Percentiles rank a stretch among this genome's conserved stretches.
Conservation (phyloP, 495 filamentous ascomycete species). For the Penicillium canariense region DNA sequence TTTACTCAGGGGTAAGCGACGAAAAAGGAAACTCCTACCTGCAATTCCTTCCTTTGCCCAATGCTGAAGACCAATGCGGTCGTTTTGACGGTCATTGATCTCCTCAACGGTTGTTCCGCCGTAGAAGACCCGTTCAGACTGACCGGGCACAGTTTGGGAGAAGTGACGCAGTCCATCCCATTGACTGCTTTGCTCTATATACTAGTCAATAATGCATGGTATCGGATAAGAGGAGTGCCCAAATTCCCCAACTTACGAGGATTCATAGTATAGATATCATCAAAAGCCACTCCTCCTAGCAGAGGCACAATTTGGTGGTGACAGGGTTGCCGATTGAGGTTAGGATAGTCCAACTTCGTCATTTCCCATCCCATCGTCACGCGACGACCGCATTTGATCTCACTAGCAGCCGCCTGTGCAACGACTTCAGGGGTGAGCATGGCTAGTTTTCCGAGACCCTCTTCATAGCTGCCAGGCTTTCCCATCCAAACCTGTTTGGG, state of each 20-base stretch:
- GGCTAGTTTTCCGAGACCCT: slow-evolving; percentile 43
- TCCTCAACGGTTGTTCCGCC: slow-evolving; percentile 46
- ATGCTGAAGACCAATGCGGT: slow-evolving; percentile 47
- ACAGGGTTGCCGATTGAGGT: slow-evolving; percentile 41
- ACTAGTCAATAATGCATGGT: neutral
- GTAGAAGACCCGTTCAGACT: slow-evolving; percentile 46
- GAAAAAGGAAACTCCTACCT: slow-evolving; percentile 20
- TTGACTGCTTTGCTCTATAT: slow-evolving; percentile 58
- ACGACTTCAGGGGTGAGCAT: slow-evolving; percentile 45
- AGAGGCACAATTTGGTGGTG: slow-evolving; percentile 43
- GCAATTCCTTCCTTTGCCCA: slow-evolving; percentile 47
- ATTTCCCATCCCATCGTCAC: slow-evolving; percentile 45
- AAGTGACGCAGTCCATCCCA: slow-evolving; percentile 70
- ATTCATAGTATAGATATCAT: slow-evolving; percentile 66
- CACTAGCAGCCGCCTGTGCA: slow-evolving; percentile 31
- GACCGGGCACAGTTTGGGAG: slow-evolving; percentile 30
- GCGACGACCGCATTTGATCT: slow-evolving; percentile 40
- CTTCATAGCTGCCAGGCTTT: slow-evolving; percentile 38
- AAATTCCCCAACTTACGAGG: slow-evolving; percentile 42
- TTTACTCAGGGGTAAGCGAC: neutral
- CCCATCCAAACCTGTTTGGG: slow-evolving; percentile 44
- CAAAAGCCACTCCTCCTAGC: slow-evolving; percentile 47
- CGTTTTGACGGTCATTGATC: slow-evolving; percentile 50
- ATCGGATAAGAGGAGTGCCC: neutral
- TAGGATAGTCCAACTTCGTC: slow-evolving; percentile 45